Percentiles rank a stretch among this genome's conserved stretches.
phyloP scores from a whole-genome alignment of 495 filamentous ascomycete species.

The Xylaria venustula region DNA sequence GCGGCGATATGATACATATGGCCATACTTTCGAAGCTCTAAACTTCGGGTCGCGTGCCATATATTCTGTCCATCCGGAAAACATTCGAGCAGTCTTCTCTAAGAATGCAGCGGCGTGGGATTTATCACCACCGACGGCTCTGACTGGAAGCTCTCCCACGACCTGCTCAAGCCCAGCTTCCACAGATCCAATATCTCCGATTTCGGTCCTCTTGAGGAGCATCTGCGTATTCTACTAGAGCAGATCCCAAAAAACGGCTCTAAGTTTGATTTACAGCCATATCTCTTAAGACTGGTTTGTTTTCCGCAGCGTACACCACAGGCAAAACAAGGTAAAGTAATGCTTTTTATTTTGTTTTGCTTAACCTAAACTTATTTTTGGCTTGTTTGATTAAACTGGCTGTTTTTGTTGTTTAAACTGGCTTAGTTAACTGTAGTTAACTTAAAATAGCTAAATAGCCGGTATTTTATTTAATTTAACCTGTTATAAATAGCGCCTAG shows the following conservation, averaged over 20 bases:
- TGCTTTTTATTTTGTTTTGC: too few species aligned
- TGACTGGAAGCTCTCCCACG: conserved; percentile 40
- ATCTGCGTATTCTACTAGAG: conserved; percentile 43
- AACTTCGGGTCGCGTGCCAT: conserved; percentile 18
- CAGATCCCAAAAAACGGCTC: conserved; percentile 27
- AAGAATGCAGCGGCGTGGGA: conserved; percentile 30
- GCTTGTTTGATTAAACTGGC: too few species aligned
- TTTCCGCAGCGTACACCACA: too few species aligned
- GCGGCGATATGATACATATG: conserved; percentile 23
- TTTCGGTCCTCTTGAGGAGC: conserved; percentile 25
- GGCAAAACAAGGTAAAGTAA: too few species aligned
- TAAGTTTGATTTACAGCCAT: conserved; percentile 53
- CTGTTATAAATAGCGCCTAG: too few species aligned
- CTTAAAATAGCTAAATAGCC: too few species aligned
- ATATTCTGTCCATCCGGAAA: conserved; percentile 20
- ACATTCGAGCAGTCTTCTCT: conserved; percentile 21
- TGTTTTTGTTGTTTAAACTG: too few species aligned
- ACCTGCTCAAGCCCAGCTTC: conserved; percentile 42
- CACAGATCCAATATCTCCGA: conserved; percentile 30
- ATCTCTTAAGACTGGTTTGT: conserved; percentile 54
- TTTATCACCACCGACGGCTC: conserved; percentile 42
- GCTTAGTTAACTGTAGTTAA: too few species aligned
- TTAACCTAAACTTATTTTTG: too few species aligned
- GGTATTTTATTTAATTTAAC: too few species aligned
- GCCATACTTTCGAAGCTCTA: conserved; percentile 21